Base-by-base conservation (phyloP, 768 basidiomycete genomes). In the Coprinopsis cinerea region DNA sequence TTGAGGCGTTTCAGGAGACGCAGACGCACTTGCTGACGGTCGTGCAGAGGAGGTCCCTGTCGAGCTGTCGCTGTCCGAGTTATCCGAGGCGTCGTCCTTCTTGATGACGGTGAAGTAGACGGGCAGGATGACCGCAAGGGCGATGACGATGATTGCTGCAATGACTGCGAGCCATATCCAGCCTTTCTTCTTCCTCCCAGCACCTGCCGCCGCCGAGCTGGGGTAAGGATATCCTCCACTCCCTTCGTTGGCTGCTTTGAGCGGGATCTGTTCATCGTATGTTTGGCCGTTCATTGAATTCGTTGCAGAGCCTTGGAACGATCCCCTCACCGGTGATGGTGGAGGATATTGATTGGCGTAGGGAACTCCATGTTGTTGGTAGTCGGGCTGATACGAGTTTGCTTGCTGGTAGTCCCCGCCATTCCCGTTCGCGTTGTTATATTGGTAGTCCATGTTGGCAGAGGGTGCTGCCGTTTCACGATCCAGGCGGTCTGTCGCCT, bases 81-180 rank as follows among this genome's bases (percentile, higher is more conserved):
- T 46, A 23, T 47, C 46, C 11, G 49, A 9, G 25, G 34, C 30
- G 18, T 30, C 17, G 17, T 52, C 44, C 40, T 62, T 60, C 51
- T 66, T 67, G 20, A 67, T 61, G 7, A 65, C 62, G 3, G 57
- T 53, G 46, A 72, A 69, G 36, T 65, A 66, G 15, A 72, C 58
- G 17, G 66, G 65, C 17, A 72, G 44, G 22, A 68, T 56, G 13
- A 72, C 59, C 1, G 59, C 65, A 22, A 67, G 49, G 22, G 67
- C 57, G 9, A 66, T 49, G 7, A 61, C 30, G 17, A 67, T 32
- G 7, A 43, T 26, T 11, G 22, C 41, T 7, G 18, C 37, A 10
- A 18, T 18, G 6, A 7, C 37, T 18, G 9, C 37, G 13, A 40
- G 37, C 6, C 7, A 14, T 14, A 40, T 40, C 18, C 9, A 18